Percentiles rank a stretch among this genome's conserved stretches.
Evolutionary conservation across 2,329 filamentous ascomycete species (phyloP).

Genomic region (Arthrobotrys pseudoclavata): DNA sequence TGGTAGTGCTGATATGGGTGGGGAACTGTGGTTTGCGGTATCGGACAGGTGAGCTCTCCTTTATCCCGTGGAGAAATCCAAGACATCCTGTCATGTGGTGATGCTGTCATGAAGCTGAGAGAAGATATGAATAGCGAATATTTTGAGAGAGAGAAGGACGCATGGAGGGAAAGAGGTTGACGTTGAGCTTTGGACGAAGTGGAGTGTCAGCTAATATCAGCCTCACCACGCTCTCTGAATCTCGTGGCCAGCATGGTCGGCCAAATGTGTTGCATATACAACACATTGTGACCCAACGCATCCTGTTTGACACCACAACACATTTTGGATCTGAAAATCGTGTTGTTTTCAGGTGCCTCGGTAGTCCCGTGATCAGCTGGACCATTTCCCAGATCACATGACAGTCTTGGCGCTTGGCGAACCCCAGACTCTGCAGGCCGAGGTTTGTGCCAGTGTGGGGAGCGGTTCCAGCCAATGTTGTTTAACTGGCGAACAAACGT

Average conservation of each 20-base stretch:
- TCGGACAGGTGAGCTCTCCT: background rate
- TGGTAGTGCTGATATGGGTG: background rate
- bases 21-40: background rate
- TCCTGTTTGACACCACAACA: too few relatives aligned
- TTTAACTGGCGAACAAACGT: too few relatives aligned
- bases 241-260: too few relatives aligned
- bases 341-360: too few relatives aligned
- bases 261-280: background rate
- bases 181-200: background rate
- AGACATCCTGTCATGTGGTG: constrained; percentile 11
- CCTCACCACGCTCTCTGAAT: background rate
- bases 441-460: background rate
- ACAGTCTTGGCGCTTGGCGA: background rate
- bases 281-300: background rate
- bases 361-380: too few relatives aligned
- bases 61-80: background rate
- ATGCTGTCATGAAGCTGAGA: background rate
- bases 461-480: too few relatives aligned
- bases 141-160: background rate
- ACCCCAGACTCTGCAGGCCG: background rate
- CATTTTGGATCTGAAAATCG: too few relatives aligned
- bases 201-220: background rate
- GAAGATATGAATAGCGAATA: background rate
- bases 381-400: background rate
- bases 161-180: background rate